Base-by-base conservation (phyloP, 768 basidiomycete species). In the Collybia mongolica region DNA sequence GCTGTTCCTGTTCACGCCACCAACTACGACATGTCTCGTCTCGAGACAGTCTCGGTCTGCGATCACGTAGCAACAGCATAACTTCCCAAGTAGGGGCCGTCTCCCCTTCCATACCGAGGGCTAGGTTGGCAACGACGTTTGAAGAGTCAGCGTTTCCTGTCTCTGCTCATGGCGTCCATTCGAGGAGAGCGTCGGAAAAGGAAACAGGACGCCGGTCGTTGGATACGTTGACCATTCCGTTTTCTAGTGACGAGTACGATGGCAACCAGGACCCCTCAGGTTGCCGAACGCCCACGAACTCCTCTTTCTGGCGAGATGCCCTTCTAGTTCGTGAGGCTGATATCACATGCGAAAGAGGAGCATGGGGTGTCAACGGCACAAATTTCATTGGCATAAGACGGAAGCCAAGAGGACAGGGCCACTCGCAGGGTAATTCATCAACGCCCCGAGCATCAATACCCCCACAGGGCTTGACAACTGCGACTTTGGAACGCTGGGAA, bases 401-500 rank as follows among this genome's bases (percentile, higher is more conserved):
- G 44, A 82, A 77, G 56, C 74, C 84, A 11, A 78, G 88, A 44
- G 54, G 68, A 12, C 69, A 64, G 49, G 61, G 58, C 39, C 74
- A 62, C 63, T 54, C 60, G 59, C 61, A 60, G 40, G 52, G 65
- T 26, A 54, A 47, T 19, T 54, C 55, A 23, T 43, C 45, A 39
- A 29, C 35, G 15, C 48, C 52, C 19, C 17, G 51, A 40, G 52
- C 43, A 23, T 43, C 44, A 42, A 37, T 51, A 20, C 57, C 53
- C 9, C 53, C 59, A 12, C 60, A 68, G 29, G 87, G 86, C 12
- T 66, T 92, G 52, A 82, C 86, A 17, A 58, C 70, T 23, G 75
- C 85, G 9, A 84, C 83, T 20, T 66, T 93, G 36, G 88, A 91
- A 49, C 73, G 90, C 47, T 93, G 91, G 91, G 90, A 93, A 56